Percentiles rank a stretch among this genome's conserved stretches.
These are phyloP conservation scores for Ophiostoma australiae DNA, from an alignment of 2,329 filamentous ascomycete species.

Conservation along the genomic window DNA sequence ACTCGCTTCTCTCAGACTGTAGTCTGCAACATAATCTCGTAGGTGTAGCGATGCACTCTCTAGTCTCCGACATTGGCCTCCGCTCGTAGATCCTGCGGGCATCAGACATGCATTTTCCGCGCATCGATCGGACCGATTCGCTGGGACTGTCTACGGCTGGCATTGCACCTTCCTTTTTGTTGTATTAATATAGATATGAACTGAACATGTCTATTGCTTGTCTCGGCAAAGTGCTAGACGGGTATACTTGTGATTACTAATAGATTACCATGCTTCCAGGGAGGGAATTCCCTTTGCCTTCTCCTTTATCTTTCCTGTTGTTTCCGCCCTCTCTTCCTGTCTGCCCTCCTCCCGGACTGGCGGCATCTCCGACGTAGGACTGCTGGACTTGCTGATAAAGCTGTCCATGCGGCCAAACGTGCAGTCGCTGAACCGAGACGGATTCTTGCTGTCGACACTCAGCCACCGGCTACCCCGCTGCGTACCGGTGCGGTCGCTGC, in stretches of 20 bases:
- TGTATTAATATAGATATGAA: neutral
- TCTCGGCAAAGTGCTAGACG: neutral
- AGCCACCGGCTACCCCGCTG: neutral
- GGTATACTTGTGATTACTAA: neutral
- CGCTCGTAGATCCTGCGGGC: neutral
- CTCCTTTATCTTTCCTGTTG: neutral
- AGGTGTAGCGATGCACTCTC: neutral
- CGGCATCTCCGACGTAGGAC: neutral
- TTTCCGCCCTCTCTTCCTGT: neutral
- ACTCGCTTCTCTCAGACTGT: neutral
- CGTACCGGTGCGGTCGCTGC: neutral
- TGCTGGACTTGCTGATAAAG: constrained; percentile 9
- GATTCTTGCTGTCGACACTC: constrained; percentile 17
- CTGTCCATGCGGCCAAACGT: constrained; percentile 26
- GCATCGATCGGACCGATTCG: neutral
- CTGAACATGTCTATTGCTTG: neutral
- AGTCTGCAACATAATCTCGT: neutral
- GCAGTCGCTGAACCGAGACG: constrained; percentile 26
- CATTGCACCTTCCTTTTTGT: neutral
- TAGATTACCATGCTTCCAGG: neutral
- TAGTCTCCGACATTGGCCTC: neutral
- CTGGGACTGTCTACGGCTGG: neutral
- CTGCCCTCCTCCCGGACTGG: neutral
- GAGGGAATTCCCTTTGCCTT: neutral
- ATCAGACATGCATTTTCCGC: neutral